Conservation (phyloP, 2,329 filamentous ascomycete species). For the Plenodomus biglobosus region DNA sequence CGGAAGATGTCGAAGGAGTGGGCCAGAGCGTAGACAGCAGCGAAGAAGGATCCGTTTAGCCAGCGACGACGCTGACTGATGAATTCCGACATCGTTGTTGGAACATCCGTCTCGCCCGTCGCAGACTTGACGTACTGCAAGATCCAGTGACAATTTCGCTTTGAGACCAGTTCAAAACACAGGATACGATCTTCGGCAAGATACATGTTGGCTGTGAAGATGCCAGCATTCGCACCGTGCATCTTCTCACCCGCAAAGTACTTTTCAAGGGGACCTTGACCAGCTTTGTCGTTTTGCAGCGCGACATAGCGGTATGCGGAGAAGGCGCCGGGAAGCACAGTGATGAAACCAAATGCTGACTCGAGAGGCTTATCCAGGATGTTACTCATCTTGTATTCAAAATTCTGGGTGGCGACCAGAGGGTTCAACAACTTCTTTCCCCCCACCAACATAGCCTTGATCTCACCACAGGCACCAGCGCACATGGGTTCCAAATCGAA, state of each 20-base stretch:
- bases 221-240: constrained; percentile 87
- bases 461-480: constrained; percentile 95
- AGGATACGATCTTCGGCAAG: constrained; percentile 97
- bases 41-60: constrained; percentile 98
- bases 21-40: constrained; percentile 88
- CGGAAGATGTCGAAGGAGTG: constrained; percentile 97
- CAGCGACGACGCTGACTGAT: constrained; percentile 94
- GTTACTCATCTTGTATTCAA: constrained; percentile 99
- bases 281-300: constrained; percentile 94
- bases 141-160: constrained; percentile 96
- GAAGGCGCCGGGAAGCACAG: constrained; percentile 93
- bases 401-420: constrained; percentile 93
- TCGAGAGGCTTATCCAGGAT: constrained; percentile 97
- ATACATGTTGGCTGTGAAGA: constrained; percentile 99
- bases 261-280: constrained; percentile 88
- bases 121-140: constrained; percentile 98
- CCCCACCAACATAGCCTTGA: constrained; percentile 92
- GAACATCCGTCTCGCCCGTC: constrained; percentile 95
- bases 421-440: constrained; percentile 92
- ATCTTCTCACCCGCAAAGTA: constrained; percentile 98
- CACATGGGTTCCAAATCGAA: constrained; percentile 98
- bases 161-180: constrained; percentile 96
- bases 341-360: constrained; percentile 96
- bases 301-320: constrained; percentile 97
- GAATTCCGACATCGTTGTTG: constrained; percentile 89